Conservation (phyloP, 2,329 filamentous ascomycete genomes). For the Fusarium haematococcum region DNA sequence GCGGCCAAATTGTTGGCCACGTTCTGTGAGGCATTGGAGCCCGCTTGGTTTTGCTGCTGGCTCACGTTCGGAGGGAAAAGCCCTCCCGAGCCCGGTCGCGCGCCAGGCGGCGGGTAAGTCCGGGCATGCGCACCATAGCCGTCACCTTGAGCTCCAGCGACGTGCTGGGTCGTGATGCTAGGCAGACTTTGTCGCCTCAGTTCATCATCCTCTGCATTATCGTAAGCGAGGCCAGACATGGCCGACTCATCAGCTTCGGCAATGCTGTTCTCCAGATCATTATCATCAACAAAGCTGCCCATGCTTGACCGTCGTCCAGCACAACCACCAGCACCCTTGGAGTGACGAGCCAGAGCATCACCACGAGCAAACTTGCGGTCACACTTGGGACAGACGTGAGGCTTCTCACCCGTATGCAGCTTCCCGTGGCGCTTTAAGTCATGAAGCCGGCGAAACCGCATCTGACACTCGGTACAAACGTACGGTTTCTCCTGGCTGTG, state of each 20-base stretch:
- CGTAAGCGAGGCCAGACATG: conserved; percentile 69
- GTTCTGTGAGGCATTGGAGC: conserved; percentile 66
- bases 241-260: conserved; percentile 65
- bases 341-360: conserved; percentile 93
- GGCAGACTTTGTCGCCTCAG: conserved; percentile 77
- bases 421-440: conserved; percentile 97
- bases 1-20: conserved; percentile 55
- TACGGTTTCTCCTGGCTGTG: conserved; percentile 99
- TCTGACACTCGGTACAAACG: conserved; percentile 91
- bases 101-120: conserved; percentile 81
- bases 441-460: conserved; percentile 91
- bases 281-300: conserved; percentile 83
- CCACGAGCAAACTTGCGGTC: conserved; percentile 94
- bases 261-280: conserved; percentile 71
- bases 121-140: conserved; percentile 73
- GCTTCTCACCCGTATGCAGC: conserved; percentile 94
- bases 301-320: conserved; percentile 90
- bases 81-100: conserved; percentile 62
- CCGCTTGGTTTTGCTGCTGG: conserved; percentile 64
- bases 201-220: conserved; percentile 70
- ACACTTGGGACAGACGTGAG: conserved; percentile 94
- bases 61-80: conserved; percentile 73
- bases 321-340: conserved; percentile 94
- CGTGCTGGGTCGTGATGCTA: conserved; percentile 78
- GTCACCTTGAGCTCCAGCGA: conserved; percentile 62